phyloP scores from a whole-genome alignment of 2,329 filamentous ascomycete species.

The Aspergillus brunneoviolaceus region DNA sequence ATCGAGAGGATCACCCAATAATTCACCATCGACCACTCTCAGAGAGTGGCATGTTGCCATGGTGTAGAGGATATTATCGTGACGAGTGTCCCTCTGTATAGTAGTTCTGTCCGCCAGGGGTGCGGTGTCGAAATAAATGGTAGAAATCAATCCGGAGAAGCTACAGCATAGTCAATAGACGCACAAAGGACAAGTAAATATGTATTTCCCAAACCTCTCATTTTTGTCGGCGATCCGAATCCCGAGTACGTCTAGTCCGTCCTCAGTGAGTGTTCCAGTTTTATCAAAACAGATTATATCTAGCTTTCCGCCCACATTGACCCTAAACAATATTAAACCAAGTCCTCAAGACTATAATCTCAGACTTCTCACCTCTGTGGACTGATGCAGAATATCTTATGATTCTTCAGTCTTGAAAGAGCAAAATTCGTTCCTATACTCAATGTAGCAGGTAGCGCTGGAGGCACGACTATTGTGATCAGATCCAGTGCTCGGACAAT shows the following conservation, averaged over 20 bases:
- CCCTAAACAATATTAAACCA: conserved; percentile 48
- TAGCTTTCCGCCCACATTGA: conserved; percentile 93
- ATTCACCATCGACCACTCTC: conserved; percentile 78
- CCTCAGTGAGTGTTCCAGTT: conserved; percentile 95
- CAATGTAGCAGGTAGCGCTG: conserved; percentile 87
- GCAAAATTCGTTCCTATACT: conserved; percentile 98
- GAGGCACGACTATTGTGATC: conserved; percentile 96
- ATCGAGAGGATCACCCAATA: conserved; percentile 91
- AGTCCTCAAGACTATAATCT: neutral
- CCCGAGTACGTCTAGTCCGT: conserved; percentile 90
- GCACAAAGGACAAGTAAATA: neutral
- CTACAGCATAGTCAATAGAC: conserved; percentile 33
- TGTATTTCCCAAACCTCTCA: conserved; percentile 40
- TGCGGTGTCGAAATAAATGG: conserved; percentile 57
- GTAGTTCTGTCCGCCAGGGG: conserved; percentile 55
- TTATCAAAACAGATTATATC: conserved; percentile 98
- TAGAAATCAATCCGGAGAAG: conserved; percentile 75
- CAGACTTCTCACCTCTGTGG: conserved; percentile 62
- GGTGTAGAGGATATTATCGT: conserved; percentile 76
- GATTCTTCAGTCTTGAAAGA: conserved; percentile 76
- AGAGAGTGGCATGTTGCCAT: conserved; percentile 98
- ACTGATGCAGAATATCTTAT: conserved; percentile 95
- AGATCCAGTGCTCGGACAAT: conserved; percentile 88
- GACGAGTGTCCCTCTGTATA: conserved; percentile 59
- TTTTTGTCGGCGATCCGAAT: conserved; percentile 71